A percentile compares a stretch with the other conserved stretches of the same genome.
Conservation (phyloP, 768 basidiomycete species). For the Hygrocybe punicea region DNA sequence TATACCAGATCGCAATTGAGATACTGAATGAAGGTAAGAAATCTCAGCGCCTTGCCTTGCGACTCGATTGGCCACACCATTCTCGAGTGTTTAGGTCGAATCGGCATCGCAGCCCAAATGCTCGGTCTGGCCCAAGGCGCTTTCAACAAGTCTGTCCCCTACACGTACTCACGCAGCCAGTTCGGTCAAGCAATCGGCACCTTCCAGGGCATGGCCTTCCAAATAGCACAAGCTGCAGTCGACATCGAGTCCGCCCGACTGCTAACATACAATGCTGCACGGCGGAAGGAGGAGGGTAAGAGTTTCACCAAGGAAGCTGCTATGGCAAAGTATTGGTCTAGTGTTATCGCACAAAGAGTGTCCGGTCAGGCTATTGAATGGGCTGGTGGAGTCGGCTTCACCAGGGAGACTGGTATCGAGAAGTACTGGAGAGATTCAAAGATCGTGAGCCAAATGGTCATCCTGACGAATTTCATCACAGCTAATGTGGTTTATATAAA, state of each 20-base stretch:
- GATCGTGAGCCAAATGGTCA: slow-evolving; percentile 56
- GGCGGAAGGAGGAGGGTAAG: slow-evolving; percentile 87
- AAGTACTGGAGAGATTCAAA: slow-evolving; percentile 97
- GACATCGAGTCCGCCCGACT: slow-evolving; percentile 89
- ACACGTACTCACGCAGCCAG: slow-evolving; percentile 90
- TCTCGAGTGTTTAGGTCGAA: slow-evolving; percentile 54
- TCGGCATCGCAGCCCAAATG: slow-evolving; percentile 99
- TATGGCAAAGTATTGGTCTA: slow-evolving; percentile 95
- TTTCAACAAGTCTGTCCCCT: slow-evolving; percentile 92
- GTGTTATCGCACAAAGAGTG: slow-evolving; percentile 84
- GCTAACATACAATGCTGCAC: slow-evolving; percentile 93
- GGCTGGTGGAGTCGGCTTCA: slow-evolving; percentile 92
- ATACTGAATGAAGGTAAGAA: slow-evolving; percentile 83
- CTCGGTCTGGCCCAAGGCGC: slow-evolving; percentile 96
- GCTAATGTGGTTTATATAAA: slow-evolving; percentile 23
- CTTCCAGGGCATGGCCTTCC: slow-evolving; percentile 95
- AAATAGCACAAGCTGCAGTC: slow-evolving; percentile 85
- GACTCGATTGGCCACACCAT: neutral
- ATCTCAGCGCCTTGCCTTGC: neutral
- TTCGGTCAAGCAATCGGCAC: slow-evolving; percentile 92
- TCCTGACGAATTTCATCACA: neutral
- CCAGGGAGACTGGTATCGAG: slow-evolving; percentile 91
- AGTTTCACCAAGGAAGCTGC: slow-evolving; percentile 91
- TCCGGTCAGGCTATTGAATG: slow-evolving; percentile 92
- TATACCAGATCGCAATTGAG: slow-evolving; percentile 79